Percentiles rank a stretch among this genome's conserved stretches.
Evolutionary conservation across 257 asterid species (phyloP).

Genomic region (Eustoma russellianum): DNA sequence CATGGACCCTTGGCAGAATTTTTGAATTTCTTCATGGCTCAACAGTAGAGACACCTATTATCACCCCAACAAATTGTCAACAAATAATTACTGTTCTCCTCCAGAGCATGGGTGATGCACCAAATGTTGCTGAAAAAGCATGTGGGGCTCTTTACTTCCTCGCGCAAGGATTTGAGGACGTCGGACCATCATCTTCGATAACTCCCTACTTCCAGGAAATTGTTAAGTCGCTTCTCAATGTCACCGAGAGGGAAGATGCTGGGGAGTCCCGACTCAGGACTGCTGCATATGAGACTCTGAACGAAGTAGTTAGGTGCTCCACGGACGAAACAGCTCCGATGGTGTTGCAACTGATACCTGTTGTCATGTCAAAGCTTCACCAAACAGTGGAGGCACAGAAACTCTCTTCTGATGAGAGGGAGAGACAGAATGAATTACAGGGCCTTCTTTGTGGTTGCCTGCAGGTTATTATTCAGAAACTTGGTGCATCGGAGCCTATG

Average conservation of each 20-base stretch:
- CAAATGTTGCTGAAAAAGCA: constrained; percentile 79
- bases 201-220: constrained; percentile 78
- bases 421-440: constrained; percentile 69
- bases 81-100: constrained; percentile 68
- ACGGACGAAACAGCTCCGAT: constrained; percentile 62
- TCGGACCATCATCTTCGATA: constrained; percentile 55
- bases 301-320: constrained; percentile 79
- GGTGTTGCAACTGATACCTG: constrained; percentile 68
- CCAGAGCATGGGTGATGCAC: constrained; percentile 78
- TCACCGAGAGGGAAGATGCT: constrained; percentile 73
- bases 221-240: constrained; percentile 57
- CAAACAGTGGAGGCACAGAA: constrained; percentile 62
- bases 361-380: constrained; percentile 76
- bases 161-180: constrained; percentile 67
- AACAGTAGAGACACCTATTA: constrained; percentile 48
- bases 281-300: constrained; percentile 79
- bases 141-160: constrained; percentile 84
- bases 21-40: constrained; percentile 78
- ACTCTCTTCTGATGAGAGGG: constrained; percentile 65
- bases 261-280: constrained; percentile 70
- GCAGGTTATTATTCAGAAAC: constrained; percentile 71
- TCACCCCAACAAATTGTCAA: constrained; percentile 61
- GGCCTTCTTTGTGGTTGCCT: constrained; percentile 84
- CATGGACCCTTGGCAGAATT: constrained; percentile 78
- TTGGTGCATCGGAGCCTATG: constrained; percentile 54